These are phyloP conservation scores for Didymosphaeria variabile DNA, from an alignment of 2,329 filamentous ascomycete species.

Conservation along the genomic window DNA sequence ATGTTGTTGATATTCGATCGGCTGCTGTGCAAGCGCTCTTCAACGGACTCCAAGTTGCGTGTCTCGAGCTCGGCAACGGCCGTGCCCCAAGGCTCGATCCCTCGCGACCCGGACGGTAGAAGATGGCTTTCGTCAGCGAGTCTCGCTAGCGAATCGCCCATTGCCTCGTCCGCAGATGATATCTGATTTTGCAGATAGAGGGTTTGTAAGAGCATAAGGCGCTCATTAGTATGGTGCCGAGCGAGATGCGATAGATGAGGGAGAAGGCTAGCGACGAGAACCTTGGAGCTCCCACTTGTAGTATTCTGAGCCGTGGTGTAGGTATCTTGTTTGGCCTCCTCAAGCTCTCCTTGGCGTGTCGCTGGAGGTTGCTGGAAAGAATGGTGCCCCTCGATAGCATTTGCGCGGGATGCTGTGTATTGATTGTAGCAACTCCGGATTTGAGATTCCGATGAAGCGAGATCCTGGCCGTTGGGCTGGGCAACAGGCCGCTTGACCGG, in stretches of 20 bases:
- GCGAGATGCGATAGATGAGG: slow-evolving; percentile 42
- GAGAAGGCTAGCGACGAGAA: slow-evolving; percentile 36
- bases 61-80: slow-evolving; percentile 33
- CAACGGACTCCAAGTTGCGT: slow-evolving; percentile 29
- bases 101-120: slow-evolving; percentile 42
- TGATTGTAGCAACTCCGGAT: slow-evolving; percentile 42
- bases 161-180: slow-evolving; percentile 40
- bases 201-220: slow-evolving; percentile 44
- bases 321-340: neutral
- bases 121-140: slow-evolving; percentile 52
- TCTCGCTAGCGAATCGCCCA: slow-evolving; percentile 39
- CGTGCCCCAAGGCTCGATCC: slow-evolving; percentile 37
- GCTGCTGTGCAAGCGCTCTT: slow-evolving; percentile 30
- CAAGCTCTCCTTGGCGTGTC: neutral
- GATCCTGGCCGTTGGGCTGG: slow-evolving; percentile 19
- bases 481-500: slow-evolving; percentile 37
- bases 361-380: slow-evolving; percentile 28
- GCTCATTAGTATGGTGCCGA: slow-evolving; percentile 35
- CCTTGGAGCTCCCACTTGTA: neutral
- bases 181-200: slow-evolving; percentile 46
- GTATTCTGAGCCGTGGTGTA: neutral
- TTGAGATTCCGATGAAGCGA: slow-evolving; percentile 31
- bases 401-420: slow-evolving; percentile 39
- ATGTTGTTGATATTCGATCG: slow-evolving; percentile 36
- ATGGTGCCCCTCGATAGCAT: slow-evolving; percentile 31